phyloP scores from a whole-genome alignment of 2,329 filamentous ascomycete genomes.

The Aspergillus pseudonomiae region DNA sequence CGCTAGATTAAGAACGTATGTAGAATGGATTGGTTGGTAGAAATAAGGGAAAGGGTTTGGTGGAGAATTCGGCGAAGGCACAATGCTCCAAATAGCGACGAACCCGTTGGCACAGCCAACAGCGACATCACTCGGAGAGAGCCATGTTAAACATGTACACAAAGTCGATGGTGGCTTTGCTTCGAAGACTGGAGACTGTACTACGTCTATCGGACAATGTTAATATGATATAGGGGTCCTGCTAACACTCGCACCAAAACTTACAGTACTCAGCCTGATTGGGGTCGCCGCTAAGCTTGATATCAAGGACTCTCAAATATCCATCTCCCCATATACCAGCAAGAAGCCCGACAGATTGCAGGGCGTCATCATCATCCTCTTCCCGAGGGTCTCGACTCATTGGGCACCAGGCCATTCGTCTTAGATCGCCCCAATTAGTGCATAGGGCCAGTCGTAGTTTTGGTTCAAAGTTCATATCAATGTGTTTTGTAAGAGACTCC shows the following conservation, averaged over 20 bases:
- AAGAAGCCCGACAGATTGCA: slow-evolving; percentile 53
- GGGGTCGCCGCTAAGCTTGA: slow-evolving; percentile 40
- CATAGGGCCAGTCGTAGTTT: slow-evolving; percentile 56
- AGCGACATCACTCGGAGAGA: slow-evolving; percentile 58
- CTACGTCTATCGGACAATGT: slow-evolving; percentile 36
- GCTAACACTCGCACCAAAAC: slow-evolving; percentile 6
- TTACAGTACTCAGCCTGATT: slow-evolving; percentile 38
- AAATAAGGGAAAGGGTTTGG: slow-evolving; percentile 36
- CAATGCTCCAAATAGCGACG: slow-evolving; percentile 56
- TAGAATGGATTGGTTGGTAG: slow-evolving; percentile 40
- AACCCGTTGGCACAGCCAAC: slow-evolving; percentile 61
- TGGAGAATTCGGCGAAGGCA: slow-evolving; percentile 19
- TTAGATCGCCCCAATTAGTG: slow-evolving; percentile 60
- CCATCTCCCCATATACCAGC: slow-evolving; percentile 64
- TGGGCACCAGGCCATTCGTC: slow-evolving; percentile 61
- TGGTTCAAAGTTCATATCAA: slow-evolving; percentile 51
- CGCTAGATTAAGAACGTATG: slow-evolving; percentile 42
- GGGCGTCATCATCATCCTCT: slow-evolving; percentile 32
- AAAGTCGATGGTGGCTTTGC: slow-evolving; percentile 54
- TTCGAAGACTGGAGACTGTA: slow-evolving; percentile 54
- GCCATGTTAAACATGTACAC: slow-evolving; percentile 60
- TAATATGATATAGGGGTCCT: neutral
- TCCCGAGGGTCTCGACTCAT: slow-evolving; percentile 38
- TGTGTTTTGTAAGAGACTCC: slow-evolving; percentile 34
- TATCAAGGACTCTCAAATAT: slow-evolving; percentile 55